Conservation (phyloP, 1,284 basidiomycete species). For the Clitocybe nebularis region DNA sequence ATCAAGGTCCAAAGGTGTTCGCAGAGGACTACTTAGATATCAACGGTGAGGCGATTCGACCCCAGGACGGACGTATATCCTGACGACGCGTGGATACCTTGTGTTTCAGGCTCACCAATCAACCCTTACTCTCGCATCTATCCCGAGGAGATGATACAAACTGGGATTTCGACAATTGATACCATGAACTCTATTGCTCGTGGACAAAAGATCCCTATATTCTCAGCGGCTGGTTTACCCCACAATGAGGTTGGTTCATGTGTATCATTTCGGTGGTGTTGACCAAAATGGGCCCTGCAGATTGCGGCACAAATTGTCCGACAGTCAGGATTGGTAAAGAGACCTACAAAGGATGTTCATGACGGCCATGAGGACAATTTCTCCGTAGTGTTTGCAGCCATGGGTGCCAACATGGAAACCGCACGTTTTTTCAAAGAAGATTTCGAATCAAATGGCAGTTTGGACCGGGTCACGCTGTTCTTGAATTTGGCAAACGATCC, state of each 20-base stretch:
- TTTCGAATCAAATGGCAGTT: slow-evolving; percentile 98
- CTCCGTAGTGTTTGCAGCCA: slow-evolving; percentile 98
- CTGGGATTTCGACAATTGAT: slow-evolving; percentile 98
- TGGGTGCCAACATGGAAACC: slow-evolving; percentile 99
- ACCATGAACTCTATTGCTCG: slow-evolving; percentile 99
- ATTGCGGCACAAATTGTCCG: slow-evolving; percentile 99
- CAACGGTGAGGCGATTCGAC: slow-evolving; percentile 65
- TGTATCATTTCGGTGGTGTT: background rate
- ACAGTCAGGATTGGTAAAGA: slow-evolving; percentile 95
- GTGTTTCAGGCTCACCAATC: slow-evolving; percentile 84
- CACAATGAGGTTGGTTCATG: slow-evolving; percentile 83
- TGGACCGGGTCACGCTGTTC: slow-evolving; percentile 98
- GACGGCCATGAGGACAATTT: slow-evolving; percentile 99
- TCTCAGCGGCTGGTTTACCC: slow-evolving; percentile 97
- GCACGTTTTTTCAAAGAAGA: slow-evolving; percentile 99
- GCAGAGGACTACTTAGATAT: slow-evolving; percentile 99
- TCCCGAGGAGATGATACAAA: slow-evolving; percentile 99
- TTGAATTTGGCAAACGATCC: slow-evolving; percentile 99
- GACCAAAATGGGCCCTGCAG: slow-evolving; percentile 34
- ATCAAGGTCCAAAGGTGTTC: slow-evolving; percentile 98
- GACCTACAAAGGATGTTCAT: slow-evolving; percentile 93
- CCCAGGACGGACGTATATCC: slow-evolving; percentile 5
- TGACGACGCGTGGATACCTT: too few species aligned
- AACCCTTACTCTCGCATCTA: slow-evolving; percentile 99
- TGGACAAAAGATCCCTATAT: slow-evolving; percentile 99